Evolutionary conservation across 2,329 filamentous ascomycete species (phyloP), one percentile per base, ranked within the genome.

Genomic region (Gnomoniopsis sp.): DNA sequence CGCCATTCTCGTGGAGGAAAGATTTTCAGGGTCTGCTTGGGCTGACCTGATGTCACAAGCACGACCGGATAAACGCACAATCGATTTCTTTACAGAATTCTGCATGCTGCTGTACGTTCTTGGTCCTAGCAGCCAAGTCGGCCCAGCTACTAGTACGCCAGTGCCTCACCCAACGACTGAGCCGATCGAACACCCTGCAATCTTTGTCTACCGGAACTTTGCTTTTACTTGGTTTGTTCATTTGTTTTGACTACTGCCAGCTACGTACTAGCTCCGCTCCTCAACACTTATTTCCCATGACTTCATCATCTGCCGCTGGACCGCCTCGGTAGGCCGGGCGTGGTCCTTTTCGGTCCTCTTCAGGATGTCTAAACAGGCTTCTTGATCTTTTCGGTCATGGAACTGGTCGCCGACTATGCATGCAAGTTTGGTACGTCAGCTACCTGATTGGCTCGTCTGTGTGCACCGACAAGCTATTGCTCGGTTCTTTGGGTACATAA

Each of bases 401-500:
- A 73, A 73, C 30, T 65, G 64, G 41, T 71, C 66, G 21, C 70
- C 71, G 48, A 72, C 70, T 71, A 46, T 34, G 15, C n/a, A 38
- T 21, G 36, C 30, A 11, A 14, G 46, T 49, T 55, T 34, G 12
- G 55, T 58, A 51, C 53, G 58, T 60, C 38, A 60, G 58, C 47
- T 21, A 33, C 26, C 38, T 22, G 30, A 10, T 57, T 38, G 44
- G 49, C 36, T 49, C 19, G 10, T 3, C 22, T 12, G 22, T 34
- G 14, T 17, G 15, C 34, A 23, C 10, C 3, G 21, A 36, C 41
- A 54, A n/a, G 2, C 17, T 41, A 43, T 43, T 15, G 22, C 33
- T 34, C 8, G 26, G 26, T 30, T 30, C 8, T 30, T 30, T 8
- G 36, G 36, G 6, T 41, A 41, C 36, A 41, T 4, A 4, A 30